Evolutionary conservation across 441 rosid species (phyloP), one percentile per base, ranked within the genome.

Genomic region (Hura crepitans): DNA sequence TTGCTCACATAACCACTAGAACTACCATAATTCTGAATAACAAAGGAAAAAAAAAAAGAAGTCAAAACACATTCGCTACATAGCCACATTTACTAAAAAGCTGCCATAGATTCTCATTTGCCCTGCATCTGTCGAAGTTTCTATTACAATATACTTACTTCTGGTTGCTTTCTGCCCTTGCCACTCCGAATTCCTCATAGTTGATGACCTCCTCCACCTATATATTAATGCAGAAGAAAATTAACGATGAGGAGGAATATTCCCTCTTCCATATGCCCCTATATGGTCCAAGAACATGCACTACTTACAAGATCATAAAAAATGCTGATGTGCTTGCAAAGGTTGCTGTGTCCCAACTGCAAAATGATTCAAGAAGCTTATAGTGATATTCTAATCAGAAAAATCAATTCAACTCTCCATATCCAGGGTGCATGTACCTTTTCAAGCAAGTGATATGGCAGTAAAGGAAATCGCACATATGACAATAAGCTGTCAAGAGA

Each of bases 271-370:
- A 37, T 56, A 61, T 58, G 15, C 23, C 42, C 23, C 22, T 27
- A 47, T 51, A 39, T 66, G 49, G 31, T 60, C 37, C 43, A 49
- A 58, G 66, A 51, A 62, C 31, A 53, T 18, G 53, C 61, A 56
- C 4, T 61, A 84, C 97, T 91, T 85, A 91, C 99, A 77, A 91
- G 87, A 69, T 79, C 65, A 66, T 79, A 62, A 55, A 93, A 77
- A 45, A 69, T 47, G 15, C 75, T 64, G 50, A 91, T 75, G 65
- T 75, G 75, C 65, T 73, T 69, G 84, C 85, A 72, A 45, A 93
- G 85, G 77, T 80, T 83, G 85, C 96, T 89, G 63, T 77, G 78
- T 64, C 79, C 80, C 88, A 96, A 74, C 99, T 93, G 97, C 87
- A 74, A 72, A 37, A 81, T 58, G 79, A 72, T 69, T 35, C 37